Evolutionary conservation across 2,329 filamentous ascomycete genomes (phyloP), one percentile per base, ranked within the genome.

Genomic region (Xylaria sp.): DNA sequence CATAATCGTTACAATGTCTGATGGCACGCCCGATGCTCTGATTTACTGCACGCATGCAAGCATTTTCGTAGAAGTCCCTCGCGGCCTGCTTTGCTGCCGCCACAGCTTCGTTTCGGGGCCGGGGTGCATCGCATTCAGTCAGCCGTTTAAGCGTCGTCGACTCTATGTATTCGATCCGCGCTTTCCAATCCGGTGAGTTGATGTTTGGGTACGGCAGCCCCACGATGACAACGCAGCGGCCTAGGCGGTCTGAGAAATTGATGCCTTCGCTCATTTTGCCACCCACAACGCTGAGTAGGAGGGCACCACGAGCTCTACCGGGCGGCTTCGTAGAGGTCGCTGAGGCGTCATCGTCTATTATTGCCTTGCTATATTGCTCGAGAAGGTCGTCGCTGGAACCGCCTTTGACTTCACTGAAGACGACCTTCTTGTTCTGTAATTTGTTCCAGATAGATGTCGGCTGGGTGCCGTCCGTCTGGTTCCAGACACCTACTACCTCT

Each of bases 251-350:
- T 0, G 93, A 95, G 82, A 99, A 99, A 81, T 99, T 99, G 82
- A 99, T 99, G 72, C 96, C 96, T 81, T 99, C 96, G 66, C 93
- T 97, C 81, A 99, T 91, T 73, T 95, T 97, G 15, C 96, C 96
- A 63, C 95, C 95, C 2, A 99, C 91, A 3, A 99, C 94, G 62
- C 93, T 94, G 30, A 99, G 87, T 0, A 99, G 86, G 0, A 98
- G 82, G 0, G 92, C 95, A 0, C 94, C 94, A 56, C 86, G 53
- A 25, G 62, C 20, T 53, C 48, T 59, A 10, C 13, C 28, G 1
- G 45, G 12, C 6, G 56, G 15, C 55, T 55, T 61, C 0, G 46
- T n/a, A 12, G 60, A 45, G 4, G 45, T 57, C 10, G 18, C 20
- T 15, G 2, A 4, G 4, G 12, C n/a, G 79, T 84, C 46, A 77